Percentiles rank a stretch among this genome's conserved stretches.
These are phyloP conservation scores for Quercus phellos DNA, from an alignment of 331 rosid species.

Conservation along the genomic window DNA sequence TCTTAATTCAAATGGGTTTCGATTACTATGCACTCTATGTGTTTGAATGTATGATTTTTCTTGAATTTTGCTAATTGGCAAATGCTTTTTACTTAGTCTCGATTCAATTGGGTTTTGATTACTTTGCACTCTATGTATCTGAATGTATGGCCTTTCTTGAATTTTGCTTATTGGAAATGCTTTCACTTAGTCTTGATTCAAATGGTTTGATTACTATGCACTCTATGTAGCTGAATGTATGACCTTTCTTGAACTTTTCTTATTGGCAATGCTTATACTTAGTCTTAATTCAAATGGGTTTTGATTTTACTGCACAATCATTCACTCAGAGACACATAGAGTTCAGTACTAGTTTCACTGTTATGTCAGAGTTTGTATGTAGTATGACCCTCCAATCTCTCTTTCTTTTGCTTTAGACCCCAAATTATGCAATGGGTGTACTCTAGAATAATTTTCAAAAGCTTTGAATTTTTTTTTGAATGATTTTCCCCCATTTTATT, in stretches of 20 bases:
- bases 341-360: background rate
- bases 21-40: background rate
- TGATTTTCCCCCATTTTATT: background rate
- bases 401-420: background rate
- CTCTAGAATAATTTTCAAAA: background rate
- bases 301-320: background rate
- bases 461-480: background rate
- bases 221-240: background rate
- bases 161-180: slow-evolving; percentile 1
- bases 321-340: background rate
- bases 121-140: background rate
- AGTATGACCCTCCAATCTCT: background rate
- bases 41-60: too few relatives aligned
- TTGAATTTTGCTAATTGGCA: too few relatives aligned
- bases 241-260: background rate
- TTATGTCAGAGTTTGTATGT: background rate
- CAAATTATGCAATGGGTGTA: background rate
- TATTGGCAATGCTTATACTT: slow-evolving; percentile 1
- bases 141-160: background rate
- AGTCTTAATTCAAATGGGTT: slow-evolving; percentile 5
- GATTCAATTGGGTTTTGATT: too few relatives aligned
- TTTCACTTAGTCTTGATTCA: background rate
- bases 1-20: background rate
- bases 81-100: too few relatives aligned
- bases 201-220: background rate